Conservation (phyloP, 2,329 filamentous ascomycete species). For the Graphium sp. region DNA sequence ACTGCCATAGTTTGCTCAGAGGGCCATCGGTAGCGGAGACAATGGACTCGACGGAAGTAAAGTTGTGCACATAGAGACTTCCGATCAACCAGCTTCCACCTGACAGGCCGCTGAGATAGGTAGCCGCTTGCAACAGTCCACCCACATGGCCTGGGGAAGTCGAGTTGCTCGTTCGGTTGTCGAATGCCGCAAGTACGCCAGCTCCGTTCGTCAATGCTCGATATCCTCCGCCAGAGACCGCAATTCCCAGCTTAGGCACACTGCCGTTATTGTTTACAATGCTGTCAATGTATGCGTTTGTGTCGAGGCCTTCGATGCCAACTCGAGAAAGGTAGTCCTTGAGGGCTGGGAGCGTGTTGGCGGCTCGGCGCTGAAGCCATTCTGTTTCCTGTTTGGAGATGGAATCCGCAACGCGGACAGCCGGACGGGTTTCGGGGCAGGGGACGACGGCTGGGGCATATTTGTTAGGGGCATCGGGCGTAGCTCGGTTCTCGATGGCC, state of each 20-base stretch:
- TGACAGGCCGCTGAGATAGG: constrained; percentile 57
- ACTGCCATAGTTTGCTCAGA: constrained; percentile 14
- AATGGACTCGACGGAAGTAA: constrained; percentile 40
- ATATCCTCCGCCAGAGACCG: constrained; percentile 65
- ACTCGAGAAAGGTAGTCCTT: constrained; percentile 6
- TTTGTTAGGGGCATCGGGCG: constrained; percentile 11
- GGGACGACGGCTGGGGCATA: constrained; percentile 7
- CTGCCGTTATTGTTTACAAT: constrained; percentile 5
- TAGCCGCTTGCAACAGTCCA: constrained; percentile 58
- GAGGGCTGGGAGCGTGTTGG: constrained; percentile 7
- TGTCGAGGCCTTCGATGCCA: constrained; percentile 8
- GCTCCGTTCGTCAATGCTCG: constrained; percentile 62
- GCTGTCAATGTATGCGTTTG: constrained; percentile 6
- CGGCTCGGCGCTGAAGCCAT: constrained; percentile 7
- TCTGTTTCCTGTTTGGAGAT: constrained; percentile 8
- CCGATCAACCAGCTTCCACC: constrained; percentile 65
- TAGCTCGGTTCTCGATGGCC: no score
- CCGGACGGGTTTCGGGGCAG: constrained; percentile 6
- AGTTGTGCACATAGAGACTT: constrained; percentile 61
- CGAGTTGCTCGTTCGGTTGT: constrained; percentile 45
- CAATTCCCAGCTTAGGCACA: constrained; percentile 43
- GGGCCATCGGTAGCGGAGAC: constrained; percentile 10
- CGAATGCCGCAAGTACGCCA: constrained; percentile 57
- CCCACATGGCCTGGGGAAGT: constrained; percentile 35
- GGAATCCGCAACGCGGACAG: constrained; percentile 6